phyloP scores from a whole-genome alignment of 768 basidiomycete genomes.

The Rhodosporidiobolus sp. region DNA sequence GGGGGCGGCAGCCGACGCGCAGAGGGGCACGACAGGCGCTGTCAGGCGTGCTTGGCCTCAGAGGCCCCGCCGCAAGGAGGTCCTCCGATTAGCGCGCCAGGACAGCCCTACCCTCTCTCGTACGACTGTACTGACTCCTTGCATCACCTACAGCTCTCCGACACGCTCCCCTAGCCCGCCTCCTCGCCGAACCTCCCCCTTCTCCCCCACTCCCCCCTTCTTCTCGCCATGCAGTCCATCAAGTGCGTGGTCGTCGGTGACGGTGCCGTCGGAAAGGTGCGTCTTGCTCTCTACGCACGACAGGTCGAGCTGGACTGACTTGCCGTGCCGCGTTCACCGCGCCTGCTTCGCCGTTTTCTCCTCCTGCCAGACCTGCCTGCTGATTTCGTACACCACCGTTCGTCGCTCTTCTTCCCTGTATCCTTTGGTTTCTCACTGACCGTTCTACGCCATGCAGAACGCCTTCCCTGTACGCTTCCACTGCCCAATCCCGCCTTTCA shows the following conservation, averaged over 20 bases:
- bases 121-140: not conserved
- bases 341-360: too few relatives aligned
- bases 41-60: too few relatives aligned
- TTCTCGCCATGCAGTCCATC: constrained; percentile 28
- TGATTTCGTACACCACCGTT: constrained; percentile 95
- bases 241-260: constrained; percentile 49
- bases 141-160: not conserved
- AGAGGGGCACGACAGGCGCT: too few relatives aligned
- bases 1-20: too few relatives aligned
- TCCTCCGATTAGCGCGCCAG: too few relatives aligned
- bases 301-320: not conserved
- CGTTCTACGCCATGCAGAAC: constrained; percentile 24
- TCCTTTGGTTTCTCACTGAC: not conserved
- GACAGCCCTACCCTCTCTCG: too few relatives aligned
- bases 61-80: too few relatives aligned
- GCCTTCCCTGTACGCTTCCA: constrained; percentile 44
- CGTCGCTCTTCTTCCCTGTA: constrained; percentile 1
- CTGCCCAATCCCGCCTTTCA: not conserved
- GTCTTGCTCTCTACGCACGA: not conserved
- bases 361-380: constrained; percentile 76
- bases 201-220: not conserved
- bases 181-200: not conserved
- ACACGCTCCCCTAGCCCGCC: too few relatives aligned
- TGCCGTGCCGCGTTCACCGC: too few relatives aligned
- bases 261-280: constrained; percentile 53